Evolutionary conservation across 192 early-diverging fungal genomes (phyloP).

Genomic region (Backusella parvicylindrica): DNA sequence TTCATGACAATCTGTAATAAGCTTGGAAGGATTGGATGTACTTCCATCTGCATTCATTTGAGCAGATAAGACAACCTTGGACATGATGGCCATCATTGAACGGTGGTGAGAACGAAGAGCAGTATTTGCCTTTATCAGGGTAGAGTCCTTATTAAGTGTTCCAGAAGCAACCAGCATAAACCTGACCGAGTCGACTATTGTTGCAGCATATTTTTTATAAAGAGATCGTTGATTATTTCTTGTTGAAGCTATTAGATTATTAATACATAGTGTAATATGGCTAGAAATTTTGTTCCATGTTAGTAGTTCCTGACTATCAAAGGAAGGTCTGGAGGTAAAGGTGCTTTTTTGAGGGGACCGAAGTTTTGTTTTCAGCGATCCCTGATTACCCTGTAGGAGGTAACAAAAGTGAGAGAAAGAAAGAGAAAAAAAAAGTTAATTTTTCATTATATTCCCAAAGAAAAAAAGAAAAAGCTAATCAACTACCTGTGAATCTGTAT

Average conservation of each 20-base stretch:
- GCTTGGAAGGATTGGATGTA: conserved; percentile 59
- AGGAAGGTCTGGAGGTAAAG: not conserved
- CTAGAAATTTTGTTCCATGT: conserved; percentile 54
- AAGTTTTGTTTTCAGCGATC: conserved; percentile 3
- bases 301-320: conserved; percentile 8
- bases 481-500: not conserved
- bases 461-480: not conserved
- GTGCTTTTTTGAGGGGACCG: not conserved
- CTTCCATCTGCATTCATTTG: conserved; percentile 72
- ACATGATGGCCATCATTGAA: conserved; percentile 62
- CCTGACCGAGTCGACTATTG: conserved; percentile 76
- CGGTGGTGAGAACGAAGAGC: conserved; percentile 20
- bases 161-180: conserved; percentile 83
- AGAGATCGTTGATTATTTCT: conserved; percentile 50
- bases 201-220: conserved; percentile 53
- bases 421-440: not conserved
- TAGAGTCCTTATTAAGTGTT: conserved; percentile 64
- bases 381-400: not conserved
- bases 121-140: conserved; percentile 43
- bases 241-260: conserved; percentile 50
- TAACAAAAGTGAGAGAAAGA: not conserved
- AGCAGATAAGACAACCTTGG: conserved; percentile 70
- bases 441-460: not conserved
- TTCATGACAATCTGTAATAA: conserved; percentile 57
- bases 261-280: conserved; percentile 47